Percentiles rank a stretch among this genome's conserved stretches.
Evolutionary conservation across 441 rosid species (phyloP).

Genomic region (Arabidopsis hybrid): DNA sequence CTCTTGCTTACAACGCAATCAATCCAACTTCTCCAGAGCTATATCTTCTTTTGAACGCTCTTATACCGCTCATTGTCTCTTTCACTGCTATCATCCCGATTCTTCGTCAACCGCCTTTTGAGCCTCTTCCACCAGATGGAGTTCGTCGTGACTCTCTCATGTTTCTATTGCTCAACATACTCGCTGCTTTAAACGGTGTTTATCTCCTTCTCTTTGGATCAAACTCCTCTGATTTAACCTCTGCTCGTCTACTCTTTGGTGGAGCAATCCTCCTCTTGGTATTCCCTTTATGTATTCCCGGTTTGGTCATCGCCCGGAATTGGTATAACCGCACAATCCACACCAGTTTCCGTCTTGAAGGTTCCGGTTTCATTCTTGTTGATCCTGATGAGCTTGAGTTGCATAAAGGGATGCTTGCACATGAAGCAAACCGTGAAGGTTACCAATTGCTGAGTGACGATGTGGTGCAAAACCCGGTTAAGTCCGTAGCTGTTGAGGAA

Average conservation of each 20-base stretch:
- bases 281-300: slow-evolving; percentile 80
- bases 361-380: slow-evolving; percentile 78
- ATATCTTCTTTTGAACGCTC: slow-evolving; percentile 82
- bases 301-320: slow-evolving; percentile 71
- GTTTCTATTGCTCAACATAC: slow-evolving; percentile 69
- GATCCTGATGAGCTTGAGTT: slow-evolving; percentile 85
- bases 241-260: slow-evolving; percentile 60
- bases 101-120: slow-evolving; percentile 83
- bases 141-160: slow-evolving; percentile 75
- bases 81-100: slow-evolving; percentile 72
- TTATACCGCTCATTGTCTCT: slow-evolving; percentile 72
- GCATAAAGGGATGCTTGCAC: slow-evolving; percentile 67
- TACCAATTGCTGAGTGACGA: slow-evolving; percentile 45
- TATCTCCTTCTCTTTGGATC: slow-evolving; percentile 78
- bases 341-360: slow-evolving; percentile 65
- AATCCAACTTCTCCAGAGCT: slow-evolving; percentile 58
- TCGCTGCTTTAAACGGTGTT: slow-evolving; percentile 76
- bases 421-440: slow-evolving; percentile 54
- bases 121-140: slow-evolving; percentile 74
- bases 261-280: slow-evolving; percentile 83
- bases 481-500: slow-evolving; percentile 29
- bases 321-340: slow-evolving; percentile 76
- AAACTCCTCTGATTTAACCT: slow-evolving; percentile 36
- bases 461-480: slow-evolving; percentile 34
- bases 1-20: slow-evolving; percentile 77